Percentiles rank a stretch among this genome's conserved stretches.
These are phyloP conservation scores for Malus orientalis DNA, from an alignment of 306 rosid species.

Conservation along the genomic window DNA sequence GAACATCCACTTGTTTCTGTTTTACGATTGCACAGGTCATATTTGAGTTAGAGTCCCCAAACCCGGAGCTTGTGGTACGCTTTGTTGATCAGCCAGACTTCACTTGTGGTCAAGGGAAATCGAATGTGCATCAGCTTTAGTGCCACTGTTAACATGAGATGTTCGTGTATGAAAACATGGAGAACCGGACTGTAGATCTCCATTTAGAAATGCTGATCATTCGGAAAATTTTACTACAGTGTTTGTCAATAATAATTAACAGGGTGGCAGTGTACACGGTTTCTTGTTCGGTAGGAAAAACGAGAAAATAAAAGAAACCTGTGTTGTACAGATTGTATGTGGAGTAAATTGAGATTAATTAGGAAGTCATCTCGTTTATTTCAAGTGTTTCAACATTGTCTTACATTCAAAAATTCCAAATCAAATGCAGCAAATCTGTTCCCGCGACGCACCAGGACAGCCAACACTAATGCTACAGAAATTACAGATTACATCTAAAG, in stretches of 20 bases:
- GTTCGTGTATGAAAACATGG: neutral
- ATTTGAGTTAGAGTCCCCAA: slow-evolving; percentile 72
- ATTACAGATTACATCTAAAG: neutral
- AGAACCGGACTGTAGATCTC: neutral
- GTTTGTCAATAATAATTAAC: neutral
- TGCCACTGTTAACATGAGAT: neutral
- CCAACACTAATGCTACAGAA: slow-evolving; percentile 9
- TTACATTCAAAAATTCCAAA: neutral
- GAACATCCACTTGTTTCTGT: neutral
- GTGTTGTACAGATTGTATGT: neutral
- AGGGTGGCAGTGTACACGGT: neutral
- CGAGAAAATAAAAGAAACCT: neutral
- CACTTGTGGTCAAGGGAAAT: slow-evolving; percentile 43
- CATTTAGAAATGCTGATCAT: neutral
- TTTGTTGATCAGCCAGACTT: slow-evolving; percentile 58
- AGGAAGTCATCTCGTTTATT: neutral
- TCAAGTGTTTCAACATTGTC: neutral
- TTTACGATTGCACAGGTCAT: slow-evolving; percentile 38
- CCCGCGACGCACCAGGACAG: neutral
- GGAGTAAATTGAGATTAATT: no score
- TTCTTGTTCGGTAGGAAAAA: neutral
- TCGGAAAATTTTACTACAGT: neutral
- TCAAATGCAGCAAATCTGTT: neutral
- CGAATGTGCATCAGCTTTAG: slow-evolving; percentile 6
- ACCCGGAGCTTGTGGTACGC: slow-evolving; percentile 40